Conservation (phyloP, 352 stramenopile species). For the Phytophthora sp. region DNA sequence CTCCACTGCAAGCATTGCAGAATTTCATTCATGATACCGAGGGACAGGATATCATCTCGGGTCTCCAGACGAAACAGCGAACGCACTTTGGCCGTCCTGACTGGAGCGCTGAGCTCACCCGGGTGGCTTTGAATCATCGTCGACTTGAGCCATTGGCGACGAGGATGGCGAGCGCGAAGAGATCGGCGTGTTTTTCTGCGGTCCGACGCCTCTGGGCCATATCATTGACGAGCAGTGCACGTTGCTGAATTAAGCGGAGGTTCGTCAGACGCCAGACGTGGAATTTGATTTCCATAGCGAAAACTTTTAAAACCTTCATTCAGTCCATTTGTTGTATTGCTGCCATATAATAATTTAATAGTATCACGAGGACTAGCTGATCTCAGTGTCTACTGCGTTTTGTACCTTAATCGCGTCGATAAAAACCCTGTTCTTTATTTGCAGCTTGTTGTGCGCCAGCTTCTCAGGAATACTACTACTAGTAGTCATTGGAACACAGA, state of each 20-base stretch:
- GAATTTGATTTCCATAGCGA: conserved; percentile 70
- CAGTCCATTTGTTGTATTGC: no score
- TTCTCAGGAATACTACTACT: no score
- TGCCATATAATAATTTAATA: no score
- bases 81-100: conserved; percentile 80
- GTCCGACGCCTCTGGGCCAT: conserved; percentile 60
- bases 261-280: conserved; percentile 37
- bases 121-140: conserved; percentile 54
- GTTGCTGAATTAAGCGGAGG: conserved; percentile 55
- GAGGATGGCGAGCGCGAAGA: conserved; percentile 52
- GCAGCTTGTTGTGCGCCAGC: no score
- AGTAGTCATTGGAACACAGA: no score
- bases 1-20: conserved; percentile 71
- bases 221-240: conserved; percentile 69
- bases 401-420: no score
- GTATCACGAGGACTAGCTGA: no score
- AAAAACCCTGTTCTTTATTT: no score
- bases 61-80: conserved; percentile 72
- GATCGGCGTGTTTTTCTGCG: conserved; percentile 84
- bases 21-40: conserved; percentile 74
- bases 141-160: conserved; percentile 32
- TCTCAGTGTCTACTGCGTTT: no score
- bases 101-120: conserved; percentile 72
- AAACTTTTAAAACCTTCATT: conserved; percentile 1
- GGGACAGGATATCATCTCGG: conserved; percentile 75